Percentiles rank a stretch among this genome's conserved stretches.
Evolutionary conservation across 371 early-diverging fungal species (phyloP).

Genomic region (Lichtheimia corymbifera): DNA sequence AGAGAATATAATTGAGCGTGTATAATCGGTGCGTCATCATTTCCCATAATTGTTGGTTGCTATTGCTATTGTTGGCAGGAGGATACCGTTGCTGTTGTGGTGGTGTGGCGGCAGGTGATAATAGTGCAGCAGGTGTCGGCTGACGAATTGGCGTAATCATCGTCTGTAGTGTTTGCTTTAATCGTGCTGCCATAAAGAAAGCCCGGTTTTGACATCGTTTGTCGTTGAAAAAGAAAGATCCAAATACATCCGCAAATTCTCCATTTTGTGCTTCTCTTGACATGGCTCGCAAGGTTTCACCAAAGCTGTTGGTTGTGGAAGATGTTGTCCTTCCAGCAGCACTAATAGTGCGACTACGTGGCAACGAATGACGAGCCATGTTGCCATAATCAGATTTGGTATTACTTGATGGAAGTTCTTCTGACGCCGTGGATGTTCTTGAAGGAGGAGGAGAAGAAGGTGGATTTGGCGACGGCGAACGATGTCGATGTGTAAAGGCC

Average conservation of each 20-base stretch:
- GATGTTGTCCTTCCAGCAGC: background rate
- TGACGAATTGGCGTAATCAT: slow-evolving; percentile 5
- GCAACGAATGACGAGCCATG: slow-evolving; percentile 5
- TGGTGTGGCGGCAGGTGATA: slow-evolving; percentile 20
- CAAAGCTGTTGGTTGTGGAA: slow-evolving; percentile 23
- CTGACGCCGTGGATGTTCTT: background rate
- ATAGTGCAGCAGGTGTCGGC: slow-evolving; percentile 3
- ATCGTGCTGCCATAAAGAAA: slow-evolving; percentile 44
- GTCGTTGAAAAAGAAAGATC: slow-evolving; percentile 48
- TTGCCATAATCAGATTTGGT: slow-evolving; percentile 10
- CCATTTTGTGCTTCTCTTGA: slow-evolving; percentile 37
- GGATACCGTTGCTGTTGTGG: background rate
- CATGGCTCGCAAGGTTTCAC: slow-evolving; percentile 40
- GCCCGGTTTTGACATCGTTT: slow-evolving; percentile 50
- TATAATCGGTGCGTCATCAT: slow-evolving; percentile 43
- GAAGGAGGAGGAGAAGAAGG: slow-evolving; percentile 13
- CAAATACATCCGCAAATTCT: slow-evolving; percentile 44
- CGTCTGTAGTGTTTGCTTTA: slow-evolving; percentile 36
- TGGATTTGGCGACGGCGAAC: slow-evolving; percentile 18
- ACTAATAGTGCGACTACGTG: slow-evolving; percentile 12
- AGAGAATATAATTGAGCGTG: slow-evolving; percentile 44
- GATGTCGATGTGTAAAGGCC: slow-evolving; percentile 16
- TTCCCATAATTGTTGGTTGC: slow-evolving; percentile 34
- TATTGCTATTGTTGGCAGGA: slow-evolving; percentile 1
- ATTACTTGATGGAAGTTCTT: slow-evolving; percentile 7